Conservation (phyloP, 306 rosid genomes). For the Cucumis melo region DNA sequence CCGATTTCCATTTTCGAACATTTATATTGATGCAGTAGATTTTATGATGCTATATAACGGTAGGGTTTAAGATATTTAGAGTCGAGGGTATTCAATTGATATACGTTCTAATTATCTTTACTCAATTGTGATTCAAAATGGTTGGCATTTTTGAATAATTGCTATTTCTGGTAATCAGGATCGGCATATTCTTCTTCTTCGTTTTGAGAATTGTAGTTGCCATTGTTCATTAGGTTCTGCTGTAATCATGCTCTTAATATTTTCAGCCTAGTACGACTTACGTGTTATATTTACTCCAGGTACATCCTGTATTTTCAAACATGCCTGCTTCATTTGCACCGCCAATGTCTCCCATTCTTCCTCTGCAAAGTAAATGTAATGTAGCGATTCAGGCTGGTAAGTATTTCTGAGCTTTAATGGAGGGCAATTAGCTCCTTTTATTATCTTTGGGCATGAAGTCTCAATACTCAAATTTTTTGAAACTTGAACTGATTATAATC, state of each 20-base stretch:
- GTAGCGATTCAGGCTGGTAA: slow-evolving; percentile 8
- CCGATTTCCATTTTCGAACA: neutral
- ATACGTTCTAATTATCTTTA: neutral
- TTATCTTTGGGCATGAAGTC: neutral
- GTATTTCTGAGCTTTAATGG: slow-evolving; percentile 12
- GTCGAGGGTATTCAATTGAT: neutral
- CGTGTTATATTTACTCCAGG: neutral
- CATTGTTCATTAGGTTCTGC: neutral
- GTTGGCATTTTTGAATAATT: neutral
- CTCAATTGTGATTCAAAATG: neutral
- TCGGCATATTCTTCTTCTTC: neutral
- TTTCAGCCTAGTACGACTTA: neutral
- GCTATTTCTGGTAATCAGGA: neutral
- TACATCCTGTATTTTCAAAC: neutral
- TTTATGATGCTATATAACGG: neutral
- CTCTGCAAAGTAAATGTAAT: slow-evolving; percentile 5
- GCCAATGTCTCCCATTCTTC: neutral
- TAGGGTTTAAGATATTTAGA: neutral
- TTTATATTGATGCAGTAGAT: neutral
- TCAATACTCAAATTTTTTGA: neutral
- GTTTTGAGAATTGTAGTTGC: neutral
- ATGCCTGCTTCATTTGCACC: neutral
- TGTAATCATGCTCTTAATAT: neutral
- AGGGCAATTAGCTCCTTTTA: neutral
- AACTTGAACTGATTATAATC: neutral